Conservation (phyloP, 768 basidiomycete genomes). For the Boletus patriciae region DNA sequence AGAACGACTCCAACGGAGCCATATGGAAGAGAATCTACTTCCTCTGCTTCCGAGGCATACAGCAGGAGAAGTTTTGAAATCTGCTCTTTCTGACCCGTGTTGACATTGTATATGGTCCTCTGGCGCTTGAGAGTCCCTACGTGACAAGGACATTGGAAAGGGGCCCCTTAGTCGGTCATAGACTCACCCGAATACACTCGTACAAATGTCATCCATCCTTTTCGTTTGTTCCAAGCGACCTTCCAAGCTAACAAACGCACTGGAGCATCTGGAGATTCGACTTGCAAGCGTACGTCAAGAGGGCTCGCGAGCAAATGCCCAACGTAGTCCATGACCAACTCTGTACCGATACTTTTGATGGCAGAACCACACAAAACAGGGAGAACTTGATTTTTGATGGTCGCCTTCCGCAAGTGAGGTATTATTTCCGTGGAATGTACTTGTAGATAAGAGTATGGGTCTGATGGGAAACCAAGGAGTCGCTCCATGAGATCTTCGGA, state of each 20-base stretch:
- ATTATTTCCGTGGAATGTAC: conserved; percentile 54
- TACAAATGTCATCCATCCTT: conserved; percentile 93
- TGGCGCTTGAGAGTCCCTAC: conserved; percentile 66
- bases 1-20: conserved; percentile 85
- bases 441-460: conserved; percentile 64
- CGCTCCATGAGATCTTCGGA: conserved; percentile 79
- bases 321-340: conserved; percentile 76
- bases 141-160: conserved; percentile 4
- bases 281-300: conserved; percentile 55
- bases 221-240: conserved; percentile 77
- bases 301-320: conserved; percentile 81
- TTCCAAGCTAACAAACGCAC: conserved; percentile 82
- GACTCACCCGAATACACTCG: conserved; percentile 79
- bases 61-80: conserved; percentile 73
- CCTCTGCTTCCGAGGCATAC: conserved; percentile 73
- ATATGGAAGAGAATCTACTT: conserved; percentile 77
- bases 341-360: conserved; percentile 76
- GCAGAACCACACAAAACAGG: conserved; percentile 87
- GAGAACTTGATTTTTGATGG: conserved; percentile 61
- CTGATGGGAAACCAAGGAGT: conserved; percentile 56
- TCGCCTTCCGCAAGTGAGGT: conserved; percentile 65
- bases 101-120: conserved; percentile 60
- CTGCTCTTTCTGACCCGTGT: conserved; percentile 67
- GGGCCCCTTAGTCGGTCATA: background rate
- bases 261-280: conserved; percentile 46